Base-by-base conservation (phyloP, 768 basidiomycete species). In the Mycena filopes region DNA sequence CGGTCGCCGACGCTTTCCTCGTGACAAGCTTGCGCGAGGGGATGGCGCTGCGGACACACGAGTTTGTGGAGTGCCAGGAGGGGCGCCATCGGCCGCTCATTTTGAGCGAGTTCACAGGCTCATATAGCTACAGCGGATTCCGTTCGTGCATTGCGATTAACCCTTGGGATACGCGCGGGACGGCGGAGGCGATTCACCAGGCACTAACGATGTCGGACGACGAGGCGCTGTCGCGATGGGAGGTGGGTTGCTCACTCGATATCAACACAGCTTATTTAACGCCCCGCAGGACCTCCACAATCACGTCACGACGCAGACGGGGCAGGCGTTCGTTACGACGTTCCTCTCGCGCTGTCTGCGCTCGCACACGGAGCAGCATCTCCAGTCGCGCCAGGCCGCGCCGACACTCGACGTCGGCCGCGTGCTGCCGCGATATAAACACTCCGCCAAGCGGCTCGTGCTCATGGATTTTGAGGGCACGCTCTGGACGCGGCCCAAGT, bases 21-120 rank as follows among this genome's bases (percentile, higher is more conserved):
- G 90, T 94, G 23, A 92, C 92, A 7, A 92, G 90, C 74, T 78
- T 96, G 76, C 82, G 94, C 3, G 94, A 96, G 76, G 94, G 94
- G 0, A 95, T 96, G 94, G 93, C 93, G 12, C 77, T 95, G 54
- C 82, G 90, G 48, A 89, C 90, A 2, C 92, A 94, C 73, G 92
- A 94, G 74, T 94, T 87, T 72, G 92, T 96, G 13, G 92, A 93
- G 75, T 95, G 93, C 71, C 94, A 95, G 74, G 90, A 92, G 71
- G 87, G 79, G 18, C 77, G 83, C 55, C 83, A 86, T 65, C 79
- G 93, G 55, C 90, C 92, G 0, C 83, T 95, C 31, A 89, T 95
- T 65, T 74, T 95, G 64, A 93, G 91, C 72, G 93, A 94, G 88
- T 96, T 96, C 74, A 92, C 94, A 0, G 95, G 94, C 13, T 89